Percentiles rank a stretch among this genome's conserved stretches.
phyloP scores from a whole-genome alignment of 495 filamentous ascomycete genomes.

The Penicillium turbatum region DNA sequence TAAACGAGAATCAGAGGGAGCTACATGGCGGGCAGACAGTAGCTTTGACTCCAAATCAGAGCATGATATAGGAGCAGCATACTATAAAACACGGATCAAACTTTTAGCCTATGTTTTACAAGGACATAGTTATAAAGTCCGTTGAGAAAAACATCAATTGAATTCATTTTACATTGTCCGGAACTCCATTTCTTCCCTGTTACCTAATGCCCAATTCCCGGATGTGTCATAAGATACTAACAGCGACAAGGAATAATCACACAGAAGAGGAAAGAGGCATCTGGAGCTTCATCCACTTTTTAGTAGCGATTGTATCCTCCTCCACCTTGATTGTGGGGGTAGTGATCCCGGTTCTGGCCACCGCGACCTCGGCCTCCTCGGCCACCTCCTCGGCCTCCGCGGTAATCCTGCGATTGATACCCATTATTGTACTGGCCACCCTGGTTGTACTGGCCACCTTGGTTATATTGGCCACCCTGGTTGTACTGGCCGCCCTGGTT shows the following conservation, averaged over 20 bases:
- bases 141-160: neutral
- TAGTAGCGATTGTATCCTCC: slow-evolving; percentile 42
- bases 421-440: slow-evolving; percentile 22
- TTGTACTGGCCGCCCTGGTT: slow-evolving; percentile 20
- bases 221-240: slow-evolving; percentile 7
- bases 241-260: slow-evolving; percentile 6
- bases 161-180: neutral
- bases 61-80: neutral
- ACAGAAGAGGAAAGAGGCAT: slow-evolving; percentile 10
- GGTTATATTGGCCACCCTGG: slow-evolving; percentile 29
- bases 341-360: slow-evolving; percentile 25
- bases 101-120: neutral
- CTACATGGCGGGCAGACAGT: neutral
- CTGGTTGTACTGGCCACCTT: slow-evolving; percentile 29
- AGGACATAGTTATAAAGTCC: neutral
- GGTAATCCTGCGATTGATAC: slow-evolving; percentile 21
- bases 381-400: slow-evolving; percentile 26
- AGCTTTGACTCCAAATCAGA: too few species aligned
- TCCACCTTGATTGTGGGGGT: slow-evolving; percentile 23
- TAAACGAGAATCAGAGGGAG: neutral
- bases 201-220: neutral
- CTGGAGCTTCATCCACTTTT: neutral
- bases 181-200: slow-evolving; percentile 5
- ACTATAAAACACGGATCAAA: neutral
- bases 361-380: slow-evolving; percentile 28